Evolutionary conservation across 768 basidiomycete genomes (phyloP), one percentile per base, ranked within the genome.

Genomic region (Suillus occidentalis): DNA sequence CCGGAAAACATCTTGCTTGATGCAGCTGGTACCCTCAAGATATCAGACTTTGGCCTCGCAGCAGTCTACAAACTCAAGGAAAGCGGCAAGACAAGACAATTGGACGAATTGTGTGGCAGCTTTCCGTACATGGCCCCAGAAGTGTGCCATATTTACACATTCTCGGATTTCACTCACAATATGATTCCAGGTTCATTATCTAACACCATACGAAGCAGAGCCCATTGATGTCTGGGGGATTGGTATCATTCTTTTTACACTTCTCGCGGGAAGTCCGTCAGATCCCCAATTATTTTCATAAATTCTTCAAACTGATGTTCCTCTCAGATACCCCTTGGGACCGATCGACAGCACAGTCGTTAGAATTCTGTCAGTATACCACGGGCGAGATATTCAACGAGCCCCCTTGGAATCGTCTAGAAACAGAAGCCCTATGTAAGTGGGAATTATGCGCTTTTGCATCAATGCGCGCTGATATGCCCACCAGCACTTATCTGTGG

Each of bases 221-320:
- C 95, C 97, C 0, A 86, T 99, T 28, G 97, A 99, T 73, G 88
- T 94, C 10, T 99, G 97, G 97, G 95, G 95, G 0, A 86, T 93
- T 49, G 97, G 97, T 1, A 92, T 99, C 34, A 97, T 99, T 55
- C 80, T 99, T 1, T 99, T 92, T 73, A 92, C 97, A 0, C 80
- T 99, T 55, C 81, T 99, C 0, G 89, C 85, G 9, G 97, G 97
- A 56, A 99, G 97, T 97, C 73, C 42, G 89, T 82, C 6, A 18
- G 47, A 66, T 74, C 34, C 74, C 52, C 0, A 16, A 42, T 39
- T 25, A 14, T 34, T 3, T 43, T 1, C 42, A 9, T 18, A n/a
- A 8, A 28, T 4, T 40, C 37, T 18, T 6, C 13, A 13, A 13
- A 9, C 7, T 55, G 69, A 52, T 22, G 13, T 16, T 12, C 47